A percentile compares a stretch with the other conserved stretches of the same genome.
Evolutionary conservation across 2,329 filamentous ascomycete genomes (phyloP).

Genomic region (Piedraia hortae): DNA sequence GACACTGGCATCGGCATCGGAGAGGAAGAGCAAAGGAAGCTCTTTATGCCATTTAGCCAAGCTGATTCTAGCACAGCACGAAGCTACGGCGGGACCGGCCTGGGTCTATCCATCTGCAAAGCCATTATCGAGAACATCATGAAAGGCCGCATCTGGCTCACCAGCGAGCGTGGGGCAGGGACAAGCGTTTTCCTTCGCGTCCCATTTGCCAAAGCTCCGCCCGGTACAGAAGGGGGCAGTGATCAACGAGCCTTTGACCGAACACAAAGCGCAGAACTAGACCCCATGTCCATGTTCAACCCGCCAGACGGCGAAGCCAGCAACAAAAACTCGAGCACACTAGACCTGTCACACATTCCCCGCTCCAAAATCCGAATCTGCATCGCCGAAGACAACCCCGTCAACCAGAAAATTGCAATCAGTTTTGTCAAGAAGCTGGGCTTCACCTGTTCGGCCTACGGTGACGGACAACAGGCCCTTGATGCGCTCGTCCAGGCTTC

Average conservation of each 20-base stretch:
- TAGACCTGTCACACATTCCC: conserved; percentile 45
- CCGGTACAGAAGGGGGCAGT: conserved; percentile 14
- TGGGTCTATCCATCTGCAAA: conserved; percentile 84
- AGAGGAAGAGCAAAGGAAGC: conserved; percentile 50
- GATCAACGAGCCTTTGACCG: conserved; percentile 4
- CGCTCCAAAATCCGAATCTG: conserved; percentile 61
- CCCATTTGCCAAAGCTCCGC: conserved; percentile 55
- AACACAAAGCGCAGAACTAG: conserved; percentile 15
- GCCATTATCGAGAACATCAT: conserved; percentile 81
- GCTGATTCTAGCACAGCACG: conserved; percentile 73
- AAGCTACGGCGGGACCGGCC: conserved; percentile 74
- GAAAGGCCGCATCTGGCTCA: conserved; percentile 57
- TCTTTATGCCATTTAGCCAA: conserved; percentile 82
- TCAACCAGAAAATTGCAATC: conserved; percentile 84
- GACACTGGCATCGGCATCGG: conserved; percentile 86
- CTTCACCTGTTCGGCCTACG: conserved; percentile 66
- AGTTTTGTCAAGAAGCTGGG: conserved; percentile 70
- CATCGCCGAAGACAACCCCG: conserved; percentile 83
- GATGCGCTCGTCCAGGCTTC: conserved; percentile 55
- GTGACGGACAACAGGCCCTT: conserved; percentile 68
- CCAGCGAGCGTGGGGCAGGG: conserved; percentile 44
- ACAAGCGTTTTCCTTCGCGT: conserved; percentile 57
- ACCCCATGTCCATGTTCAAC: conserved; percentile 29
- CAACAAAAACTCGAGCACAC: conserved; percentile 11
- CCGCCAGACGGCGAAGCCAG: conserved; percentile 19